A percentile compares a stretch with the other conserved stretches of the same genome.
Conservation (phyloP, 108 stramenopile genomes). For the Fistulifera solaris region DNA sequence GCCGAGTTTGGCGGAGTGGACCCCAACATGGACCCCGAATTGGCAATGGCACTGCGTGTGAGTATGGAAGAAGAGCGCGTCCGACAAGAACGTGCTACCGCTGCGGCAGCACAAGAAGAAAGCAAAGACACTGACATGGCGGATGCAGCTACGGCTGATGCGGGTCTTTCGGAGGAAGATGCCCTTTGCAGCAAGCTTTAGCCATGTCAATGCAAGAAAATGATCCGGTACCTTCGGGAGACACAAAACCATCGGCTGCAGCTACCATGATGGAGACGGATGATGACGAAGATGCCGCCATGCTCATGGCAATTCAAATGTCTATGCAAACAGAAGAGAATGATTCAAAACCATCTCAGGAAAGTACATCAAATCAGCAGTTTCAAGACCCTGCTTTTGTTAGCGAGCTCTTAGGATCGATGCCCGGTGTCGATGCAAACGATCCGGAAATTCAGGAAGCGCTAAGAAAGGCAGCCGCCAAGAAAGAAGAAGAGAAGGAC, state of each 20-base stretch:
- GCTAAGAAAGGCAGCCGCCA: slow-evolving; percentile 40
- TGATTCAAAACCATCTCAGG: slow-evolving; percentile 14
- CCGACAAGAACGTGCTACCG: slow-evolving; percentile 55
- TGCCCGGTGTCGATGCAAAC: slow-evolving; percentile 87
- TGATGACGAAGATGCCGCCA: slow-evolving; percentile 82
- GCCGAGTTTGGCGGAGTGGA: slow-evolving; percentile 92
- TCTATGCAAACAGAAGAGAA: slow-evolving; percentile 58
- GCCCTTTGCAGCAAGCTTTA: slow-evolving; percentile 91
- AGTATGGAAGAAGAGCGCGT: slow-evolving; percentile 97
- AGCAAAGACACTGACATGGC: slow-evolving; percentile 29
- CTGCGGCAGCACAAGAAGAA: slow-evolving; percentile 23
- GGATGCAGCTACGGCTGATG: slow-evolving; percentile 26
- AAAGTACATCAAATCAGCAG: slow-evolving; percentile 15
- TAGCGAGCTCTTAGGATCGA: slow-evolving; percentile 62
- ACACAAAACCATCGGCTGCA: slow-evolving; percentile 18
- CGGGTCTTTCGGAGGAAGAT: slow-evolving; percentile 67
- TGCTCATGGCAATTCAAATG: slow-evolving; percentile 87
- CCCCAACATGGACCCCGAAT: slow-evolving; percentile 96
- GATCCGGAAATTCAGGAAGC: slow-evolving; percentile 87
- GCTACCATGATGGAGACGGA: slow-evolving; percentile 32
- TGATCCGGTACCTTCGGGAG: slow-evolving; percentile 25
- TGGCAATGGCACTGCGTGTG: slow-evolving; percentile 96
- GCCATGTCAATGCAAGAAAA: slow-evolving; percentile 96
- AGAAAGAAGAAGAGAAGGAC: slow-evolving; percentile 39
- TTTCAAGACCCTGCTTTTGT: slow-evolving; percentile 71